Evolutionary conservation across 2,329 filamentous ascomycete genomes (phyloP).

Genomic region (Alternaria brassicae): DNA sequence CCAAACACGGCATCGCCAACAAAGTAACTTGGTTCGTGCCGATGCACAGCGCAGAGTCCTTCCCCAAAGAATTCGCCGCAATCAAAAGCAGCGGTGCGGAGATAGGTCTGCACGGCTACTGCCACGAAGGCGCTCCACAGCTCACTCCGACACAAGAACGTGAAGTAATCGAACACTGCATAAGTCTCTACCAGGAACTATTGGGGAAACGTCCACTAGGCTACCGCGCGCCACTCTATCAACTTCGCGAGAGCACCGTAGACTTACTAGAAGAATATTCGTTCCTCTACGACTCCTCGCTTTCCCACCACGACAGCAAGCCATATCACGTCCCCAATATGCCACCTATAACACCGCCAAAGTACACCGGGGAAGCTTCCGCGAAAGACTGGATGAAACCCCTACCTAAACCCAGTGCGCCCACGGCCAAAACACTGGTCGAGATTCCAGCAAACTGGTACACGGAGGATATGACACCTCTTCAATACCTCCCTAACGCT

Average conservation of each 20-base stretch:
- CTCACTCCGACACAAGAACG: constrained; percentile 59
- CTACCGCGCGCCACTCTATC: constrained; percentile 62
- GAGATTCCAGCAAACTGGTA: constrained; percentile 62
- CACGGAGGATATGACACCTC: constrained; percentile 59
- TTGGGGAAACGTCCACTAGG: constrained; percentile 57
- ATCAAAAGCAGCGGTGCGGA: constrained; percentile 63
- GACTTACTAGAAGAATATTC: constrained; percentile 57
- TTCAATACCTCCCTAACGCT: constrained; percentile 57
- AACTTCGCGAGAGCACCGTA: constrained; percentile 59
- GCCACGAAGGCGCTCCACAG: constrained; percentile 57
- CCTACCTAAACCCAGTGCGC: constrained; percentile 32
- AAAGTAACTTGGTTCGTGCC: constrained; percentile 68
- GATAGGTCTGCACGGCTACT: constrained; percentile 60
- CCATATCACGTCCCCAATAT: constrained; percentile 58
- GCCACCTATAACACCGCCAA: constrained; percentile 51
- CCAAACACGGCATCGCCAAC: constrained; percentile 59
- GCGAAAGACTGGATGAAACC: constrained; percentile 58
- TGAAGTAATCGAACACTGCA: constrained; percentile 59
- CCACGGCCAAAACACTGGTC: constrained; percentile 47
- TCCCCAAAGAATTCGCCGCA: constrained; percentile 58
- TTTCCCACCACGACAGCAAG: constrained; percentile 59
- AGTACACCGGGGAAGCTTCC: constrained; percentile 48
- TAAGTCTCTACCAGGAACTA: constrained; percentile 53
- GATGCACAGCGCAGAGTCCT: constrained; percentile 65
- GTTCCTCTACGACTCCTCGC: constrained; percentile 61